Base-by-base conservation (phyloP, 2,329 filamentous ascomycete genomes). In the Mycosphaerella sp. region DNA sequence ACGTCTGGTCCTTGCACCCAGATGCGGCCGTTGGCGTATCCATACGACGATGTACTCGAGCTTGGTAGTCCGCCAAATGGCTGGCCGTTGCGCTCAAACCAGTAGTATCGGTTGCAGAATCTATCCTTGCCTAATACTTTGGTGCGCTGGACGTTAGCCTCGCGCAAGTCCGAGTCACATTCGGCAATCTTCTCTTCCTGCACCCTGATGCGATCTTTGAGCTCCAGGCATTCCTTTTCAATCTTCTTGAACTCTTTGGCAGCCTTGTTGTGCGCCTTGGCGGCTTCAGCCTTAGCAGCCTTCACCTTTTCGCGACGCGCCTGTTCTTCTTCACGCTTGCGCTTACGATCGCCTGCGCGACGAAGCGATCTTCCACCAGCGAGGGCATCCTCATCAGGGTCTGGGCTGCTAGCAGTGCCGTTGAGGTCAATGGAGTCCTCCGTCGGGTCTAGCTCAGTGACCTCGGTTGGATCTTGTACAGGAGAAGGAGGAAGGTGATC, bases 81-180 rank as follows among this genome's bases (percentile, higher is more conserved):
- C 90, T 97, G 97, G 18, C 90, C 93, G 64, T 97, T 98, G 56
- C 91, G 85, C 71, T 98, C 93, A 68, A 97, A 96, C 91, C 93
- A 98, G 75, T 94, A 97, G 71, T 97, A 98, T 48, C 91, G 82
- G 70, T 98, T 97, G 83, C 91, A 95, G 75, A 95, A 98, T 40
- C 93, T 83, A 70, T 98, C 93, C 68, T 93, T 91, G 54, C 93
- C 93, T 21, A 98, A 77, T 14, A 91, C 83, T 56, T 88, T 84
- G 14, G 90, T 95, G 55, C 93, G 85, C 32, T 90, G 88, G 62
- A 91, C 95, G 69, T 96, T 88, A 36, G 90, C 89, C 70, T 97
- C 91, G 46, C 93, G 86, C 41, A 98, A 77, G 66, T 97, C 90
- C 62, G 94, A 90, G 62, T 97, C 91, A 45, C 95, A 81, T 28